Percentiles rank a stretch among this genome's conserved stretches.
phyloP scores from a whole-genome alignment of 208 protist genomes.

The Leishmania braziliensis region DNA sequence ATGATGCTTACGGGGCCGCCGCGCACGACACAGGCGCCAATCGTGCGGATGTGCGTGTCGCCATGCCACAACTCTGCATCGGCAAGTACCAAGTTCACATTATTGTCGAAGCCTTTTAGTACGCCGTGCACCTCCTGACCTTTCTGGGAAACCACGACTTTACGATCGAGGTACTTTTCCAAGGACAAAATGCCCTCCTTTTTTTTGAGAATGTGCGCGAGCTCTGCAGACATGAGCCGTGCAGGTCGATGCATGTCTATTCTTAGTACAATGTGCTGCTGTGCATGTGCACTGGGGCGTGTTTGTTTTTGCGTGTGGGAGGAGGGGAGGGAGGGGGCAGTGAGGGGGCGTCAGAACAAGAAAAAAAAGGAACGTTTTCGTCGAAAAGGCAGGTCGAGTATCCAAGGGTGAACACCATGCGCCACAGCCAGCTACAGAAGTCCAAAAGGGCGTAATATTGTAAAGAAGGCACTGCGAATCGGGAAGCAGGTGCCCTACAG shows the following conservation, averaged over 20 bases:
- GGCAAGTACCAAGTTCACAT: conserved; percentile 77
- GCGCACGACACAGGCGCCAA: conserved; percentile 79
- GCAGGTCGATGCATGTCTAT: not conserved
- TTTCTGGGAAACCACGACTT: conserved; percentile 50
- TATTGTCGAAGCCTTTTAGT: conserved; percentile 90
- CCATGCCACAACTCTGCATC: conserved; percentile 70
- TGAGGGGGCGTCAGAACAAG: not conserved
- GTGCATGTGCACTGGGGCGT: not conserved
- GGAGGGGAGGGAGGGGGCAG: no score
- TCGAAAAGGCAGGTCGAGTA: no score
- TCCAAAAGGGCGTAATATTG: not conserved
- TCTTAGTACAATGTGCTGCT: no score
- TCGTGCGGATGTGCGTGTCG: conserved; percentile 39
- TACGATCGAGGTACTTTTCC: conserved; percentile 79
- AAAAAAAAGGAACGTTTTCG: not conserved
- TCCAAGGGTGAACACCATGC: not conserved
- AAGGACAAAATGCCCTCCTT: conserved; percentile 77
- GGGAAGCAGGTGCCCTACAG: not conserved
- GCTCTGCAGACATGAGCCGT: conserved; percentile 57
- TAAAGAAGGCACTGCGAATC: not conserved
- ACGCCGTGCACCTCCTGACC: conserved; percentile 62
- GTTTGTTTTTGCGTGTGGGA: not conserved
- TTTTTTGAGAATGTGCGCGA: conserved; percentile 75
- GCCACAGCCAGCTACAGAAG: not conserved
- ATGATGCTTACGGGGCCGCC: conserved; percentile 61